phyloP scores from a whole-genome alignment of 768 basidiomycete genomes.

The Collybiopsis confluens region DNA sequence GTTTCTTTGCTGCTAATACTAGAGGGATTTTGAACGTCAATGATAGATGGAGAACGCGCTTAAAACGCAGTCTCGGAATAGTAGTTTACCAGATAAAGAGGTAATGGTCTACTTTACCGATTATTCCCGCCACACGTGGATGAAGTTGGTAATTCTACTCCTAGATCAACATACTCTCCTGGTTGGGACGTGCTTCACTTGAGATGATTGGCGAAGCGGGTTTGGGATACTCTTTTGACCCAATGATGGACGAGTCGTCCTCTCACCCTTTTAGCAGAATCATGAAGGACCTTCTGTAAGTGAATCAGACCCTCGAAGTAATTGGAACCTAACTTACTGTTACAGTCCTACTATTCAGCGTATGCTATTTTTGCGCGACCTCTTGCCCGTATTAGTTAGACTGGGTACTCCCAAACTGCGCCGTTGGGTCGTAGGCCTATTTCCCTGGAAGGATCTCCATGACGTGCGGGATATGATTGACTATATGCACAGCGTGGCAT shows the following conservation, averaged over 20 bases:
- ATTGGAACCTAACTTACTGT: neutral
- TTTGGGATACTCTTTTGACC: conserved; percentile 33
- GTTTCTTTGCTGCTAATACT: no score
- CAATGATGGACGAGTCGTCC: conserved; percentile 17
- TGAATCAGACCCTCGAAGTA: neutral
- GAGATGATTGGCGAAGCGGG: conserved; percentile 35
- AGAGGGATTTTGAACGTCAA: no score
- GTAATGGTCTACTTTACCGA: no score
- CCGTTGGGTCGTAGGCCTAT: conserved; percentile 14
- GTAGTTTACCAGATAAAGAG: no score
- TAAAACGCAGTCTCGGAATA: no score
- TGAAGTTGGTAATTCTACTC: neutral
- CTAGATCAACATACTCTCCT: conserved; percentile 27
- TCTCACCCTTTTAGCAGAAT: conserved; percentile 9
- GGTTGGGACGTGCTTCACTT: conserved; percentile 32
- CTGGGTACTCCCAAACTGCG: conserved; percentile 25
- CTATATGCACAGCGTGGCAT: conserved; percentile 21
- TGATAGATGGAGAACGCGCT: no score
- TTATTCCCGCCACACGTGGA: no score
- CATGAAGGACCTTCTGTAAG: conserved; percentile 15
- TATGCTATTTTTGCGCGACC: conserved; percentile 7
- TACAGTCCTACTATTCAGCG: neutral
- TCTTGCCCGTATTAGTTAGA: conserved; percentile 20
- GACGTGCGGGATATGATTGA: conserved; percentile 23
- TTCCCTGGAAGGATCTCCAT: conserved; percentile 20